Evolutionary conservation across 148 eudicot genomes (phyloP), one percentile per base, ranked within the genome.

Genomic region (Suaeda aralocaspica): DNA sequence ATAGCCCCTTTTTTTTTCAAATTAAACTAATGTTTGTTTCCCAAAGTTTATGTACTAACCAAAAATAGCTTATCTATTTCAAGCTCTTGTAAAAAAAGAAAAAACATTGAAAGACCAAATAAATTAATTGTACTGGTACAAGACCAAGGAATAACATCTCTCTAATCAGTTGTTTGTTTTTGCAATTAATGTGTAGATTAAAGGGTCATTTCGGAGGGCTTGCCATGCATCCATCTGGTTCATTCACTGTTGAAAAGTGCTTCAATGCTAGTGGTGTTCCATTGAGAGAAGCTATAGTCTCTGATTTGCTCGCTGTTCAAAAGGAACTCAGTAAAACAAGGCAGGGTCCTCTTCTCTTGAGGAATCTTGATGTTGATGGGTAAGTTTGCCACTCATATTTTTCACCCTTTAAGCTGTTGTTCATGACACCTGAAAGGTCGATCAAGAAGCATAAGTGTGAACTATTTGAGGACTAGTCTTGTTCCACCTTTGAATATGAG

Each of bases 341-440:
- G 72, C 97, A 94, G 62, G 99, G 97, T 59, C 98, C 96, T 61
- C 71, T 82, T 66, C 91, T 94, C 48, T 55, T 89, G 85, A 91
- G 87, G 84, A 87, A 83, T 79, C 80, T 94, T 31, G 97, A 94
- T 77, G 86, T 87, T 59, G 96, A 89, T 21, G 96, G 97, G 98
- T 94, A 83, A 75, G 83, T 39, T 50, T 51, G 15, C 62, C 58
- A 21, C 29, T 59, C 12, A 12, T 55, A 62, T 53, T 30, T 70
- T 41, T 36, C 15, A 28, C 25, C 24, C 42, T 72, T 33, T 52
- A 25, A 22, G 31, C 33, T 6, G 49, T 55, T 51, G 22, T 22
- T 0, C 34, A 26, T 19, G 5, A 59, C 64, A 60, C 29, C 15
- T 48, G 52, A n/a, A 6, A 0, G 18, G 60, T 68, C 59, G 5